Evolutionary conservation across 345 rosid species (phyloP).

Genomic region (Luvunga scandens): DNA sequence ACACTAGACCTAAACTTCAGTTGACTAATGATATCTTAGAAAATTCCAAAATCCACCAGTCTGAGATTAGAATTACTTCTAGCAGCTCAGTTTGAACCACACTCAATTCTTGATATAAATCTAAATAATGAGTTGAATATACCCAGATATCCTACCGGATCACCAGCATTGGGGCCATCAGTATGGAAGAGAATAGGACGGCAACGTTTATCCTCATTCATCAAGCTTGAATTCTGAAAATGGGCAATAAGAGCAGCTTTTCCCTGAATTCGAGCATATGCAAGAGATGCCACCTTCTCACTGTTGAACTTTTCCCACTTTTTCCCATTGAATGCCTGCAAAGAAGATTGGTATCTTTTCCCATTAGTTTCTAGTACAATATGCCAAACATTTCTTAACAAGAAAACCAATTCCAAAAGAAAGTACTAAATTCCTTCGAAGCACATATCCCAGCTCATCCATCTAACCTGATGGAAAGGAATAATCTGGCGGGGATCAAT

Average conservation of each 20-base stretch:
- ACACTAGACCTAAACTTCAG: neutral
- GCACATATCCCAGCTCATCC: neutral
- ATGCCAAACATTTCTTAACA: neutral
- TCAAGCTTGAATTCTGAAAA: constrained; percentile 89
- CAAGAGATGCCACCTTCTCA: constrained; percentile 84
- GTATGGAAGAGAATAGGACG: constrained; percentile 88
- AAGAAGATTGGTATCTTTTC: neutral
- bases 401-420: neutral
- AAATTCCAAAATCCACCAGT: neutral
- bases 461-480: constrained; percentile 63
- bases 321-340: constrained; percentile 83
- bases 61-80: neutral
- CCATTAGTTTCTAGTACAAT: neutral
- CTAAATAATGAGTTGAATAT: constrained; percentile 1
- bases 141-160: constrained; percentile 46
- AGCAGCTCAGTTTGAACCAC: neutral
- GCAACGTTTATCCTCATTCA: constrained; percentile 93
- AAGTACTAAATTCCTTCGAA: neutral
- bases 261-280: constrained; percentile 88
- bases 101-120: neutral
- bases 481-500: constrained; percentile 70
- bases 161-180: constrained; percentile 87
- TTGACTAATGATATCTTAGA: neutral
- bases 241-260: constrained; percentile 86
- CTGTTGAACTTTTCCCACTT: constrained; percentile 94